A percentile compares a stretch with the other conserved stretches of the same genome.
Conservation (phyloP, 768 basidiomycete species). For the Lentinula edodes region DNA sequence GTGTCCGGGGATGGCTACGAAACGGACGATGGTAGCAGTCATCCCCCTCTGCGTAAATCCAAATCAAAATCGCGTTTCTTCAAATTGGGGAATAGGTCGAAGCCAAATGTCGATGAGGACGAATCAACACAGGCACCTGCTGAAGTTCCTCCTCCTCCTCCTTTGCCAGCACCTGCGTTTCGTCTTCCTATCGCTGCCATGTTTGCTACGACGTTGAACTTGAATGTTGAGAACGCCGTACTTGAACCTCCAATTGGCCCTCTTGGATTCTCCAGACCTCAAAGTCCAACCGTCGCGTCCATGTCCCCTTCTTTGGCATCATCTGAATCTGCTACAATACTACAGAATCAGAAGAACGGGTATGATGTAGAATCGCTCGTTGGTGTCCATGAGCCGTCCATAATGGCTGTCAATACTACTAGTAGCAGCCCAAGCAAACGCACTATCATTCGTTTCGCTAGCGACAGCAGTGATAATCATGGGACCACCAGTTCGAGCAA, state of each 20-base stretch:
- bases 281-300: conserved; percentile 8
- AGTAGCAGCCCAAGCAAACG: background rate
- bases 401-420: background rate
- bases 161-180: conserved; percentile 17
- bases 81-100: conserved; percentile 34
- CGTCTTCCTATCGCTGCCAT: conserved; percentile 41
- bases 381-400: background rate
- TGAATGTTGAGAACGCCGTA: background rate
- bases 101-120: conserved; percentile 26
- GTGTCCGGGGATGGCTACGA: conserved; percentile 18
- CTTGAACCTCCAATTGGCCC: conserved; percentile 7
- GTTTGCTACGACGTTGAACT: conserved; percentile 34
- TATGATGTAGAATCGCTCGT: background rate
- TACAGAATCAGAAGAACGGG: background rate
- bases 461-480: conserved; percentile 9
- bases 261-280: background rate
- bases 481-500: conserved; percentile 6
- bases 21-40: conserved; percentile 19
- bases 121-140: conserved; percentile 13
- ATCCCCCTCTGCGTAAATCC: conserved; percentile 1
- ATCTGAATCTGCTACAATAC: background rate
- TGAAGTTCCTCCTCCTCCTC: background rate
- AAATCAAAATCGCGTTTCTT: conserved; percentile 40
- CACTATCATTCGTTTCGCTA: conserved; percentile 1
- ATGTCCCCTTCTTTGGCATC: background rate